Percentiles rank a stretch among this genome's conserved stretches.
phyloP scores from a whole-genome alignment of 371 early-diverging fungal species.

The Polyrhizophydium stewartii region DNA sequence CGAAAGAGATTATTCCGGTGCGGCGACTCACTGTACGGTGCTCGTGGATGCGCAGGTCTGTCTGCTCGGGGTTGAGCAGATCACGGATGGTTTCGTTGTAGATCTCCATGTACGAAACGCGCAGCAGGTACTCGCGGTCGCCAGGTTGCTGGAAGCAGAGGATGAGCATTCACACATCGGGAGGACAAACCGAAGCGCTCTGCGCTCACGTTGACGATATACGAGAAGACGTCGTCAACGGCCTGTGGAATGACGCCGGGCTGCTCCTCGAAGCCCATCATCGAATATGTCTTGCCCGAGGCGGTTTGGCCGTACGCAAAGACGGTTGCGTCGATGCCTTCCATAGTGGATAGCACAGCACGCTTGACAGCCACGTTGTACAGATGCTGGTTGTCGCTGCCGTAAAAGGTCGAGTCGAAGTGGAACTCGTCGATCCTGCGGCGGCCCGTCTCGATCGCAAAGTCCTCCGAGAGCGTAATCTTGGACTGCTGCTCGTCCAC shows the following conservation, averaged over 20 bases:
- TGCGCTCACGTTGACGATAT: slow-evolving; percentile 52
- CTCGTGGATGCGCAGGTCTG: slow-evolving; percentile 78
- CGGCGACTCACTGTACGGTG: slow-evolving; percentile 49
- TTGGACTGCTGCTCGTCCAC: not conserved
- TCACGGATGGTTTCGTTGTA: slow-evolving; percentile 91
- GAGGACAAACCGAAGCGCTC: not conserved
- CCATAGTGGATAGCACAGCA: slow-evolving; percentile 37
- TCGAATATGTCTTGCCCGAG: slow-evolving; percentile 87
- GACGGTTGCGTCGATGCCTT: slow-evolving; percentile 54
- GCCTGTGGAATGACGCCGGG: slow-evolving; percentile 77
- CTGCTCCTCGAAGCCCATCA: slow-evolving; percentile 48
- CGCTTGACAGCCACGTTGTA: slow-evolving; percentile 26
- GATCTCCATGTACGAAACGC: slow-evolving; percentile 93
- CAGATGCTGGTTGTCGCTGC: slow-evolving; percentile 35
- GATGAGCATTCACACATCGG: slow-evolving; percentile 57
- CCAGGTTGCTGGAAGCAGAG: slow-evolving; percentile 47
- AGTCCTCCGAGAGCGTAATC: not conserved
- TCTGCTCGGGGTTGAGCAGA: slow-evolving; percentile 68
- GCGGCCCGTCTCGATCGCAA: not conserved
- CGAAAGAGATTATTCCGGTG: too few species aligned
- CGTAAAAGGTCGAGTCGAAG: slow-evolving; percentile 28
- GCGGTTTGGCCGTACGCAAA: slow-evolving; percentile 97
- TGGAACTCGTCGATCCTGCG: slow-evolving; percentile 9
- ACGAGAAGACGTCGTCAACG: slow-evolving; percentile 73
- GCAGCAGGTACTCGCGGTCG: slow-evolving; percentile 29